phyloP scores from a whole-genome alignment of 2,329 filamentous ascomycete genomes.

The Xylaria sp. region DNA sequence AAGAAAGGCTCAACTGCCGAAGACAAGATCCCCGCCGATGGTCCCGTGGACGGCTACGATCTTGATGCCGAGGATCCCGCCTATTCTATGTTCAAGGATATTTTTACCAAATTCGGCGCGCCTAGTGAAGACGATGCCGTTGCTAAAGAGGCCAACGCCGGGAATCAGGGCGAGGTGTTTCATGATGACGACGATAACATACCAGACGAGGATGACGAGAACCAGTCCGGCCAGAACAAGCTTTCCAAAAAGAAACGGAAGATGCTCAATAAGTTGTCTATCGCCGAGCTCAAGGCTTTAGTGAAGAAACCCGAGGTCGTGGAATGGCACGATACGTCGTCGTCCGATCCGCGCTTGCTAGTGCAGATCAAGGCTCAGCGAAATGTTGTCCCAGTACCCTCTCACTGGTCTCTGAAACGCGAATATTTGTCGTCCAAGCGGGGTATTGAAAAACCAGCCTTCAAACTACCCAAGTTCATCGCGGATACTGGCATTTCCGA shows the following conservation, averaged over 20 bases:
- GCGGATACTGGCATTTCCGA: slow-evolving; percentile 97
- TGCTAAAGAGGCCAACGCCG: slow-evolving; percentile 71
- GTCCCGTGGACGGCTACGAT: slow-evolving; percentile 60
- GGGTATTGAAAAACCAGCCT: slow-evolving; percentile 94
- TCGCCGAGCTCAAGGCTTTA: slow-evolving; percentile 93
- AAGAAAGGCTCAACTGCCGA: slow-evolving; percentile 54
- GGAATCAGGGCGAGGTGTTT: slow-evolving; percentile 86
- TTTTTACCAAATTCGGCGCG: slow-evolving; percentile 83
- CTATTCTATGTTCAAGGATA: slow-evolving; percentile 83
- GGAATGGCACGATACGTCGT: slow-evolving; percentile 96
- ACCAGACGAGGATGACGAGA: slow-evolving; percentile 83
- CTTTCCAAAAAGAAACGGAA: slow-evolving; percentile 97
- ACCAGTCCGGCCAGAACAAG: slow-evolving; percentile 67
- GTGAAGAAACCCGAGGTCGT: slow-evolving; percentile 93
- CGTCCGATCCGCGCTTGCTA: slow-evolving; percentile 86
- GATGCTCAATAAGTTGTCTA: slow-evolving; percentile 88
- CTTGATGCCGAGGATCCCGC: slow-evolving; percentile 77
- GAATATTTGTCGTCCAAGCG: slow-evolving; percentile 98
- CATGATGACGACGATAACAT: slow-evolving; percentile 88
- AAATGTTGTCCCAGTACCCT: slow-evolving; percentile 94
- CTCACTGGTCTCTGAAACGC: slow-evolving; percentile 94
- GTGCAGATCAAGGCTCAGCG: slow-evolving; percentile 95
- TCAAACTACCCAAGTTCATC: slow-evolving; percentile 94
- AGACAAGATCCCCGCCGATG: slow-evolving; percentile 56
- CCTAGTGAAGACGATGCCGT: slow-evolving; percentile 70